Evolutionary conservation across 345 rosid genomes (phyloP), one percentile per base, ranked within the genome.

Genomic region (Firmiana major): DNA sequence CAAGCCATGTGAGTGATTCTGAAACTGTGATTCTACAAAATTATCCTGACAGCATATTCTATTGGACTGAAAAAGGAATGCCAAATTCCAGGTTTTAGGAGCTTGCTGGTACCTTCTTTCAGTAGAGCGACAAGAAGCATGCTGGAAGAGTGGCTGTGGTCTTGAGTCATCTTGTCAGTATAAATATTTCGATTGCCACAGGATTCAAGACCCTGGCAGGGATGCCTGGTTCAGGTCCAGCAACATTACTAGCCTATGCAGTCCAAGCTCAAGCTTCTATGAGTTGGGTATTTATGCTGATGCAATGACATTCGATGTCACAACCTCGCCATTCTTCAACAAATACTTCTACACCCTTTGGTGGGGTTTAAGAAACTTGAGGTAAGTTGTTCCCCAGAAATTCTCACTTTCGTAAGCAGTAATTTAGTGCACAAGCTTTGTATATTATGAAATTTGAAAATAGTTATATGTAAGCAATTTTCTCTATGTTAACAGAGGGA

Each of bases 101-200:
- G 97, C 99, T 82, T 93, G 94, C 79, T 95, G 98, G 99, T 95
- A 93, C 79, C 92, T 95, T 67, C 88, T 95, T 26, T 84, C 99
- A 40, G 82, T 95, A 38, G 98, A 93, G 85, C 78, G 93, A 21
- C 88, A 92, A 81, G 98, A 95, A 53, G 90, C 93, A 55, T 95
- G 98, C 80, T 95, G 98, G 97, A 89, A 87, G 86, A 86, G 69
- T 22, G 92, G 80, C 21, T 93, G 98, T 16, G 68, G 88, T 59
- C 62, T 79, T 0, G 89, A 91, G 34, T 77, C 83, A 31, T 78
- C 79, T 19, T 90, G 99, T 80, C 85, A 80, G 15, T 79, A 84
- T 62, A 74, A 86, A 75, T 92, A 86, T 84, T 88, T 95, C 5
- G 99, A 93, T 60, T 95, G 99, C 76, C 87, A 26, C 42, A 71